Evolutionary conservation across 371 early-diverging fungal genomes (phyloP).

Genomic region (Mucor circinelloides): DNA sequence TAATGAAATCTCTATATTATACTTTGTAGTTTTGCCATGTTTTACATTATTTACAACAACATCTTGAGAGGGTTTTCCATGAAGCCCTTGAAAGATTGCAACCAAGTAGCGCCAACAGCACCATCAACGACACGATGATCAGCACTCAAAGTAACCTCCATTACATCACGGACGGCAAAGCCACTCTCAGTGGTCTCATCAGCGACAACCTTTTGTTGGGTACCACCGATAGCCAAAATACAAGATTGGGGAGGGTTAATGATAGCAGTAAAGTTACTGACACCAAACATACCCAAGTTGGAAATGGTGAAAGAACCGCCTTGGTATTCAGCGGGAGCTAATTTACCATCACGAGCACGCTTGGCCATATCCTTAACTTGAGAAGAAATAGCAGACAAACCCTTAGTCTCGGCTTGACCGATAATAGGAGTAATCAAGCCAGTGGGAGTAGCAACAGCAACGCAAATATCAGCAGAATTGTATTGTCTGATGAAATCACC

Average conservation of each 20-base stretch:
- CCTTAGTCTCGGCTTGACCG: conserved; percentile 79
- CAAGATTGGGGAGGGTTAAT: conserved; percentile 97
- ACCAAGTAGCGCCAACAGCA: conserved; percentile 93
- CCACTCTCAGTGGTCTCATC: conserved; percentile 66
- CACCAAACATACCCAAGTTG: conserved; percentile 97
- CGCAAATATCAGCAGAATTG: conserved; percentile 91
- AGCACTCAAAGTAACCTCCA: conserved; percentile 90
- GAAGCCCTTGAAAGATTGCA: conserved; percentile 90
- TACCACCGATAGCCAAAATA: conserved; percentile 92
- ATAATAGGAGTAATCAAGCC: conserved; percentile 98
- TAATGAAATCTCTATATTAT: neutral
- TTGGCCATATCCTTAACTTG: conserved; percentile 86
- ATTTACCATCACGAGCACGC: conserved; percentile 88
- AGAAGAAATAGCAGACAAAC: conserved; percentile 84
- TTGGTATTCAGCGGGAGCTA: conserved; percentile 95
- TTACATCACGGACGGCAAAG: conserved; percentile 68
- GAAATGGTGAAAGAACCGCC: conserved; percentile 96
- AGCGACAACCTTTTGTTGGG: conserved; percentile 81
- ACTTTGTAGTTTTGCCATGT: neutral
- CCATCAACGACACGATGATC: conserved; percentile 99
- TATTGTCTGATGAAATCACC: conserved; percentile 92
- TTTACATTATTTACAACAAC: conserved; percentile 73
- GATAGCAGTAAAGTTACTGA: conserved; percentile 95
- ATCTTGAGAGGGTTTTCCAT: conserved; percentile 96
- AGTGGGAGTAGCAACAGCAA: conserved; percentile 93